Conservation (phyloP, 1,139 yeast species). For the Debaryomyces robertsiae region DNA sequence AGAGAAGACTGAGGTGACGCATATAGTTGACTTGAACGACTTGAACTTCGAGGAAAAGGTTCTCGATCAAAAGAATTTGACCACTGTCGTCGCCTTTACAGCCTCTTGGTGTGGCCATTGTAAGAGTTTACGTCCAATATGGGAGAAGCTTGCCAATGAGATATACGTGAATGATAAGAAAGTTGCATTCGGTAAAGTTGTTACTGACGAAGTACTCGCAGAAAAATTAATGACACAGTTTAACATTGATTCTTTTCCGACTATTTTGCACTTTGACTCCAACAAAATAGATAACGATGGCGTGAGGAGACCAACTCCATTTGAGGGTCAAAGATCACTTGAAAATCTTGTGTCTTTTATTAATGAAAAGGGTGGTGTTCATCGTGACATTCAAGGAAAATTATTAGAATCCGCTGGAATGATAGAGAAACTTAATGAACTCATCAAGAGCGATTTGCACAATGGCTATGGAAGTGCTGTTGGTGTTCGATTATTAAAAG, state of each 20-base stretch:
- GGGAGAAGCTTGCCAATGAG: conserved; percentile 35
- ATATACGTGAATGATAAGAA: conserved; percentile 34
- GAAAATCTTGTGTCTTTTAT: conserved; percentile 50
- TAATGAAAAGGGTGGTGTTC: conserved; percentile 53
- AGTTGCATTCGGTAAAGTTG: conserved; percentile 46
- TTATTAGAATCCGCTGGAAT: conserved; percentile 59
- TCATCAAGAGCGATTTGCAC: conserved; percentile 21
- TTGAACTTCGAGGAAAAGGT: conserved; percentile 36
- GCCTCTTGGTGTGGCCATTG: conserved; percentile 37
- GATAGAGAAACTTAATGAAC: conserved; percentile 41
- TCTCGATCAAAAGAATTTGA: conserved; percentile 22
- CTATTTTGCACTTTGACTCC: conserved; percentile 51
- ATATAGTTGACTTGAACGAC: conserved; percentile 35
- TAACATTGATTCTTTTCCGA: conserved; percentile 52
- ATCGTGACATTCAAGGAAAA: conserved; percentile 53
- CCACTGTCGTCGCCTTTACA: conserved; percentile 39
- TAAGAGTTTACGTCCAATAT: conserved; percentile 28
- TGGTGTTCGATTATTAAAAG: conserved; percentile 19
- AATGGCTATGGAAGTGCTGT: conserved; percentile 12
- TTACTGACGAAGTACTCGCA: conserved; percentile 47
- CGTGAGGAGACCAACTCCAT: conserved; percentile 41
- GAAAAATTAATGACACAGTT: conserved; percentile 45
- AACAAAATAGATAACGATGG: conserved; percentile 32
- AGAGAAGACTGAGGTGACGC: conserved; percentile 12
- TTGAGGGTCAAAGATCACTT: conserved; percentile 45